Evolutionary conservation across 768 basidiomycete genomes (phyloP), one percentile per base, ranked within the genome.

Genomic region (Calvatia gigantea): DNA sequence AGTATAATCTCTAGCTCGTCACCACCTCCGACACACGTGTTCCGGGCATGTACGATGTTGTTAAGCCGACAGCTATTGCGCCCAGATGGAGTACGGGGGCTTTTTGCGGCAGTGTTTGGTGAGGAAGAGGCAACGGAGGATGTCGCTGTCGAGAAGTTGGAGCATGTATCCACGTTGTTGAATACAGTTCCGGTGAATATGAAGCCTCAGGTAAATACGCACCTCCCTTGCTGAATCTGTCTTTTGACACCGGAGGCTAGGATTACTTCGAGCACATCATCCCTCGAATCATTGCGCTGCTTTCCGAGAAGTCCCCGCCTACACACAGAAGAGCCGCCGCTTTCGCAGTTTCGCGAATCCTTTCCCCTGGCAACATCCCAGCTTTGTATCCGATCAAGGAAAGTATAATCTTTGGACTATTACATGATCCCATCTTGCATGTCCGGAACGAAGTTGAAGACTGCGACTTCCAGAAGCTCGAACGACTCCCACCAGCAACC

Each of bases 21-120:
- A 1, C 65, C 70, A 1, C 73, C 75, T 1, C 74, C 81, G 3
- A 55, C 68, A 14, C 81, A 89, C 62, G 78, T 83, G 31, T 78
- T 78, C 37, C 86, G 78, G 62, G 61, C 83, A 28, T 88, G 84
- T 60, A 73, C 80, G 0, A 75, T 75, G n/a, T 71, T 91, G 29
- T 79, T 94, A 23, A 86, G 83, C 60, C 77, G 79, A 54, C 89
- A 91, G 64, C 69, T 94, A 8, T 69, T 89, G 19, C 82, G 88
- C 19, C 81, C 84, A 0, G 80, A 83, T 21, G 92, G 92, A 1
- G 75, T 93, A 1, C 75, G 73, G 27, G 89, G 88, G 0, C 75
- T 94, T 17, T 85, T 82, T 59, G 75, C 77, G 8, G 86, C 87
- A 8, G 72, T 91, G 1, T 85, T 93, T 51, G 83, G 85, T 1